These are phyloP conservation scores for Pseudocercospora fijiensis DNA, from an alignment of 2,329 filamentous ascomycete species.

Conservation along the genomic window DNA sequence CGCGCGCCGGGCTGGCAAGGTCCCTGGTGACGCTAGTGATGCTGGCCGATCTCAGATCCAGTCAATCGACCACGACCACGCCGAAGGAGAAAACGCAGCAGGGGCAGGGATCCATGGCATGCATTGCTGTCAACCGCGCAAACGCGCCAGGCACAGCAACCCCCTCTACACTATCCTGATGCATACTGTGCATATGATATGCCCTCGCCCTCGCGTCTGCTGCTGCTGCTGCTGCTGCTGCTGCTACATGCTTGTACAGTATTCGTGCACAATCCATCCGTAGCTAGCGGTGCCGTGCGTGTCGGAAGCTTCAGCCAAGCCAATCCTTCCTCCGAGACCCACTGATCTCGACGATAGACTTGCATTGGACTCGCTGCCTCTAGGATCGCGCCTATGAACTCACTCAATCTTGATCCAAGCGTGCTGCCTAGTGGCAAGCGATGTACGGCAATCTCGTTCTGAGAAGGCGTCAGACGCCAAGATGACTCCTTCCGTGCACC, in stretches of 20 bases:
- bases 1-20: neutral
- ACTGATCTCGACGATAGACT: conserved; percentile 4
- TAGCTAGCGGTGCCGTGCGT: conserved; percentile 2
- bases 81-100: neutral
- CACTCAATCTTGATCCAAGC: neutral
- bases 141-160: neutral
- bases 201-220: neutral
- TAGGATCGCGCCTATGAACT: conserved; percentile 9
- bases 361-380: neutral
- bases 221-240: neutral
- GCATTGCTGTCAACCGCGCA: conserved; percentile 8
- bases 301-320: neutral
- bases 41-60: conserved; percentile 7
- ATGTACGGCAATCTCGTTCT: conserved; percentile 9
- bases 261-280: neutral
- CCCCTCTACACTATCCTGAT: neutral
- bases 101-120: neutral
- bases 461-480: conserved; percentile 1
- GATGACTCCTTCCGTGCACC: neutral
- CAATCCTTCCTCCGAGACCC: neutral
- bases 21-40: conserved; percentile 5
- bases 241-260: neutral
- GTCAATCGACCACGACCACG: neutral
- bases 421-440: neutral
- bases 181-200: neutral